phyloP scores from a whole-genome alignment of 2,329 filamentous ascomycete genomes.

The Colletotrichum tabaci region DNA sequence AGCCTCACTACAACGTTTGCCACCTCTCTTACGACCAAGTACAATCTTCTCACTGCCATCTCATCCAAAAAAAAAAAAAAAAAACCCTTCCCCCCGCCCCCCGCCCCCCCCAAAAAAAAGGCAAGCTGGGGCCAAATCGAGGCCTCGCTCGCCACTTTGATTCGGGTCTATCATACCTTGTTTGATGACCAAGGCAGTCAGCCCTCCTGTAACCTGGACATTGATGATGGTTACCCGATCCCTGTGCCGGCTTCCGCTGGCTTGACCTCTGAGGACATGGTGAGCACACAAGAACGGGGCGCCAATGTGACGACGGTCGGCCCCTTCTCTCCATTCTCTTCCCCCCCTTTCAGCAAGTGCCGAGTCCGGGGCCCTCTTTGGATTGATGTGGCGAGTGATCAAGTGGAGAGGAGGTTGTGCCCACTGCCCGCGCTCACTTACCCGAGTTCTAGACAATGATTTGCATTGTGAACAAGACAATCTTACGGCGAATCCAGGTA shows the following conservation, averaged over 20 bases:
- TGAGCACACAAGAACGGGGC: constrained; percentile 20
- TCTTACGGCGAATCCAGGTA: constrained; percentile 10
- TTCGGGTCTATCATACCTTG: too few relatives aligned
- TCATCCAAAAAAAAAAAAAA: too few relatives aligned
- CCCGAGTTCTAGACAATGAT: background rate
- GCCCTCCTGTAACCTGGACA: background rate
- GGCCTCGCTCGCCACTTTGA: too few relatives aligned
- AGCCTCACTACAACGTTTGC: background rate
- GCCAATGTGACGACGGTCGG: background rate
- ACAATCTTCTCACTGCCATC: too few relatives aligned
- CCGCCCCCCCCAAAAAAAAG: too few relatives aligned
- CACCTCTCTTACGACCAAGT: background rate
- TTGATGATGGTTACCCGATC: background rate
- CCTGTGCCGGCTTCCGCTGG: constrained; percentile 7
- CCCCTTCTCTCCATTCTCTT: background rate
- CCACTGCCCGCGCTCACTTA: background rate
- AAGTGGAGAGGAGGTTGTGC: constrained; percentile 7
- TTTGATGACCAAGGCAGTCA: too few relatives aligned
- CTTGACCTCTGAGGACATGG: constrained; percentile 16
- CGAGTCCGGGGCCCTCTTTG: background rate
- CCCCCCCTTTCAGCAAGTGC: background rate
- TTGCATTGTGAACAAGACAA: constrained; percentile 9
- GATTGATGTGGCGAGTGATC: background rate
- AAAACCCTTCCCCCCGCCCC: too few relatives aligned
- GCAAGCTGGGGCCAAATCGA: too few relatives aligned